Evolutionary conservation across 1,284 basidiomycete genomes (phyloP).

Genomic region (Cutaneotrichosporon dermatis): DNA sequence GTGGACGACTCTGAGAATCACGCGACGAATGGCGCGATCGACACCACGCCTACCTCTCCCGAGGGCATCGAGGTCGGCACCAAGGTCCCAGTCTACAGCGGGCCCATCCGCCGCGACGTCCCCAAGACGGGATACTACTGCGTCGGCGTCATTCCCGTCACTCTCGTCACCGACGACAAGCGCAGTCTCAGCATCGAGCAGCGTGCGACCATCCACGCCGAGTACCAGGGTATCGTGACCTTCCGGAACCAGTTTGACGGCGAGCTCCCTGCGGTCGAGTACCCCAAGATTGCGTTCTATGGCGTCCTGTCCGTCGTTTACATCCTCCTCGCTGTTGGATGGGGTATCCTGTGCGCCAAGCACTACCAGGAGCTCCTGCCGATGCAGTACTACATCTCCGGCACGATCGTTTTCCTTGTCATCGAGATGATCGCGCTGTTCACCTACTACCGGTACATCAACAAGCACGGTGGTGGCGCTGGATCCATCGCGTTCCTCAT

Average conservation of each 20-base stretch:
- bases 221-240: constrained; percentile 72
- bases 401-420: constrained; percentile 78
- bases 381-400: constrained; percentile 85
- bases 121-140: constrained; percentile 90
- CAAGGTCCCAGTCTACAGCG: constrained; percentile 30
- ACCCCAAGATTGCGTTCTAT: constrained; percentile 99
- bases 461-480: constrained; percentile 73
- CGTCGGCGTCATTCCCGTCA: constrained; percentile 84
- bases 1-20: too few species aligned
- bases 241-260: constrained; percentile 89
- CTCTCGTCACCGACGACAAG: constrained; percentile 52
- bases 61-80: not conserved
- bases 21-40: too few species aligned
- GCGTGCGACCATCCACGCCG: constrained; percentile 60
- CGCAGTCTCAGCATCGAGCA: not conserved
- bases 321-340: constrained; percentile 61
- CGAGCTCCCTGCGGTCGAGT: constrained; percentile 84
- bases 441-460: constrained; percentile 63
- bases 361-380: constrained; percentile 72
- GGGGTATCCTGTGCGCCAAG: constrained; percentile 80
- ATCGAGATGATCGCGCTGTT: constrained; percentile 89
- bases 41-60: not conserved
- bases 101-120: constrained; percentile 66
- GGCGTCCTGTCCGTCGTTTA: constrained; percentile 76
- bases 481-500: constrained; percentile 77